Evolutionary conservation across 352 stramenopile genomes (phyloP).

Genomic region (Bremia lactucae): DNA sequence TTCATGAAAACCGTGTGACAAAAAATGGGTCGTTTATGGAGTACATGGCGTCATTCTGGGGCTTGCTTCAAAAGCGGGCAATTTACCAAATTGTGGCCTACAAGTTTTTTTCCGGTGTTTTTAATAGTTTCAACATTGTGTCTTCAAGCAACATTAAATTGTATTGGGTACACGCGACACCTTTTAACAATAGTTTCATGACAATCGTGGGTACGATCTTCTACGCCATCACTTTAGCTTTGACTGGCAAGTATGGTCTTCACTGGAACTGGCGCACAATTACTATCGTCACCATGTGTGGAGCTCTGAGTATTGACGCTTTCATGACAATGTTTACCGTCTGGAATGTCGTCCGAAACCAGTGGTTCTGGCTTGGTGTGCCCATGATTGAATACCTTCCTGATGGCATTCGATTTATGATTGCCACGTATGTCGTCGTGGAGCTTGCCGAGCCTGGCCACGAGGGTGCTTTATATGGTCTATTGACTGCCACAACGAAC

Average conservation of each 20-base stretch:
- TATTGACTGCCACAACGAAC: slow-evolving; percentile 41
- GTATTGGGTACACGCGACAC: slow-evolving; percentile 42
- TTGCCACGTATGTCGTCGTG: slow-evolving; percentile 42
- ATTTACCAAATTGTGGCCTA: slow-evolving; percentile 49
- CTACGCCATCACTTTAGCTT: slow-evolving; percentile 24
- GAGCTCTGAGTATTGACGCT: slow-evolving; percentile 25
- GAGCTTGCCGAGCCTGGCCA: slow-evolving; percentile 35
- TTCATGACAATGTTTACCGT: slow-evolving; percentile 39
- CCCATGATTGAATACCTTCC: slow-evolving; percentile 37
- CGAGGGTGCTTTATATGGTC: slow-evolving; percentile 38
- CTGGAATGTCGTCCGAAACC: slow-evolving; percentile 36
- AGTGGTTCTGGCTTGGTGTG: slow-evolving; percentile 51
- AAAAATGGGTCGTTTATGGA: slow-evolving; percentile 9
- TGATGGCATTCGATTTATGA: slow-evolving; percentile 41
- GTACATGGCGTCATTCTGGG: slow-evolving; percentile 38
- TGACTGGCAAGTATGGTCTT: slow-evolving; percentile 31
- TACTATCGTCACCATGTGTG: slow-evolving; percentile 22
- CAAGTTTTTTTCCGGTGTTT: slow-evolving; percentile 49
- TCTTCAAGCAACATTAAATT: slow-evolving; percentile 36
- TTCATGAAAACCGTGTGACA: slow-evolving; percentile 19
- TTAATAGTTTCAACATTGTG: slow-evolving; percentile 51
- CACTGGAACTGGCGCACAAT: slow-evolving; percentile 44
- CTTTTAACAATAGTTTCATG: slow-evolving; percentile 44
- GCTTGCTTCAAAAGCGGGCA: slow-evolving; percentile 32
- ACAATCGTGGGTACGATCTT: slow-evolving; percentile 31